phyloP scores from a whole-genome alignment of 148 eudicot genomes.

The Arbutus unedo region DNA sequence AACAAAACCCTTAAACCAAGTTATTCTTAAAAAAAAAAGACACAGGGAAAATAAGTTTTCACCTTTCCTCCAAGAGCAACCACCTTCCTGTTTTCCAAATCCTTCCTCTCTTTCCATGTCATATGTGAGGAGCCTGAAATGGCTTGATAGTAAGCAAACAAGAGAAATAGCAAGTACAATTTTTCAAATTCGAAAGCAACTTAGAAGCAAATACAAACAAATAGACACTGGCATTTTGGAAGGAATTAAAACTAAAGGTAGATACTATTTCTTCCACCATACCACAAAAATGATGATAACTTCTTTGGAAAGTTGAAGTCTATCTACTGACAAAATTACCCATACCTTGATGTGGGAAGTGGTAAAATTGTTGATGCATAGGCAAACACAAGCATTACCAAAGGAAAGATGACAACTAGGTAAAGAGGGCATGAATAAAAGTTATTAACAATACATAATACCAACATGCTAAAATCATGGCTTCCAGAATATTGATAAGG shows the following conservation, averaged over 20 bases:
- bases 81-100: constrained; percentile 77
- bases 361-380: background rate
- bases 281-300: background rate
- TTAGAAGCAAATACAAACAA: background rate
- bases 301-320: background rate
- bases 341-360: background rate
- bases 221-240: background rate
- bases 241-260: background rate
- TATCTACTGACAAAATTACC: background rate
- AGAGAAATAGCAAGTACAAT: background rate
- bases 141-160: constrained; percentile 10
- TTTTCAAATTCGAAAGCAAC: background rate
- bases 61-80: constrained; percentile 96
- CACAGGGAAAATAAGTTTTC: background rate
- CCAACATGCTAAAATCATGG: background rate
- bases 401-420: background rate
- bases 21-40: background rate
- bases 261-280: background rate
- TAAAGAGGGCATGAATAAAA: background rate
- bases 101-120: constrained; percentile 93
- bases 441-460: background rate
- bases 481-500: background rate
- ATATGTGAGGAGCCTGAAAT: constrained; percentile 61
- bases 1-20: background rate
- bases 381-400: background rate